A percentile compares a stretch with the other conserved stretches of the same genome.
These are phyloP conservation scores for Zanthoxylum bungeanum DNA, from an alignment of 345 rosid genomes.

Conservation along the genomic window DNA sequence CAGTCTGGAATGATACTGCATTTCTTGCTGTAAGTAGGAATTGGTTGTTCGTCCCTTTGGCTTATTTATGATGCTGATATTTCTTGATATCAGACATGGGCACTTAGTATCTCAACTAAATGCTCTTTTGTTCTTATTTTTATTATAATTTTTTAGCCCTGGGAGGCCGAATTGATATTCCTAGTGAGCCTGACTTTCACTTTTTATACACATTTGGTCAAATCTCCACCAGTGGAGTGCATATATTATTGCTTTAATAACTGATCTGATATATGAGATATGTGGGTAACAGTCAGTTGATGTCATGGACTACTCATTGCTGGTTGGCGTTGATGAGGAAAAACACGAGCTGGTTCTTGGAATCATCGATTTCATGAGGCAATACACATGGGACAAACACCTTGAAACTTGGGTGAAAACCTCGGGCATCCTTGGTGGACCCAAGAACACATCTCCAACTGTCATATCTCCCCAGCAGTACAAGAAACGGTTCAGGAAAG, in stretches of 20 bases:
- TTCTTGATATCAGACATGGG: background rate
- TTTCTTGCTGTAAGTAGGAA: conserved; percentile 85
- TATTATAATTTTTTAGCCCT: background rate
- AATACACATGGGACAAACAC: conserved; percentile 98
- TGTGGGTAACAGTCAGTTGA: conserved; percentile 64
- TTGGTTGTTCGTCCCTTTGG: background rate
- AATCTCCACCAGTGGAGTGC: background rate
- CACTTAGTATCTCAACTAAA: background rate
- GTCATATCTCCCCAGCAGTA: conserved; percentile 91
- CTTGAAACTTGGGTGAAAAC: conserved; percentile 93
- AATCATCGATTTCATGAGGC: conserved; percentile 95
- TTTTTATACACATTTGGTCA: background rate
- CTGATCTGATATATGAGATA: conserved; percentile 7
- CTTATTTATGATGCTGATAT: background rate
- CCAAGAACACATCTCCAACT: conserved; percentile 67
- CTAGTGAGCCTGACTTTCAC: background rate
- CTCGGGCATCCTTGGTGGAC: conserved; percentile 77
- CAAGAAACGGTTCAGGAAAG: conserved; percentile 92
- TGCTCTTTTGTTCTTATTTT: background rate
- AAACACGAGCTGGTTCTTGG: conserved; percentile 78
- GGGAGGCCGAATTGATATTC: background rate
- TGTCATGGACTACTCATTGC: conserved; percentile 93
- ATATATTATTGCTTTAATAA: background rate
- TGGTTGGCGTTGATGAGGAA: conserved; percentile 86
- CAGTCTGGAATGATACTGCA: conserved; percentile 95